These are phyloP conservation scores for Scheffersomyces segobiensis DNA, from an alignment of 1,139 yeast species.

Conservation along the genomic window DNA sequence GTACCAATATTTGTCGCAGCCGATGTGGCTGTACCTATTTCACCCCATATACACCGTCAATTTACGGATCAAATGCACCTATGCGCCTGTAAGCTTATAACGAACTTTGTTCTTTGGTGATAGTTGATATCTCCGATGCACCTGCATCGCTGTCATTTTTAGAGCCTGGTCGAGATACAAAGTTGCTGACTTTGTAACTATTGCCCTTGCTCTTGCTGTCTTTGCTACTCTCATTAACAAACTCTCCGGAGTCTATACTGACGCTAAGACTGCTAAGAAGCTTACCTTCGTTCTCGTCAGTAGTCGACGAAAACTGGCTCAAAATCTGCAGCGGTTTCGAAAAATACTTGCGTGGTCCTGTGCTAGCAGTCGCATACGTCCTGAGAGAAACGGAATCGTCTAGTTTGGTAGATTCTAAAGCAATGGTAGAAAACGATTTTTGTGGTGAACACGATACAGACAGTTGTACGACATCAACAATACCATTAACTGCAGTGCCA, in stretches of 20 bases:
- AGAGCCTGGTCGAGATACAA: not conserved
- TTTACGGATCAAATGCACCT: not conserved
- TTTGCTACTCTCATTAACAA: slow-evolving; percentile 5
- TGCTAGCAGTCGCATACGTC: not conserved
- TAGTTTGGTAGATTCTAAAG: not conserved
- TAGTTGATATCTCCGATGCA: not conserved
- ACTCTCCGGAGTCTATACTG: slow-evolving; percentile 26
- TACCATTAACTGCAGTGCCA: not conserved
- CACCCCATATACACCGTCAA: not conserved
- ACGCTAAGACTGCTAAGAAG: slow-evolving; percentile 19
- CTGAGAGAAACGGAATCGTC: not conserved
- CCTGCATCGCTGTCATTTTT: not conserved
- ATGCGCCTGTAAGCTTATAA: not conserved
- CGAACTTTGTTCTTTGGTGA: not conserved
- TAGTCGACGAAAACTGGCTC: slow-evolving; percentile 18
- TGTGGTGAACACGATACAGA: not conserved
- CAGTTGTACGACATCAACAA: not conserved
- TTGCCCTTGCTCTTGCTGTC: not conserved
- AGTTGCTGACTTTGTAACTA: not conserved
- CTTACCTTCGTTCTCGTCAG: slow-evolving; percentile 7
- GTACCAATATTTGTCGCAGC: not conserved
- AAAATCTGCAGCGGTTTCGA: slow-evolving; percentile 31
- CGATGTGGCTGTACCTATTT: not conserved
- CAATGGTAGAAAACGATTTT: not conserved
- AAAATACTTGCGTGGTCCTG: slow-evolving; percentile 6